Evolutionary conservation across 345 rosid species (phyloP), one percentile per base, ranked within the genome.

Genomic region (Cardamine chenopodiifolia): DNA sequence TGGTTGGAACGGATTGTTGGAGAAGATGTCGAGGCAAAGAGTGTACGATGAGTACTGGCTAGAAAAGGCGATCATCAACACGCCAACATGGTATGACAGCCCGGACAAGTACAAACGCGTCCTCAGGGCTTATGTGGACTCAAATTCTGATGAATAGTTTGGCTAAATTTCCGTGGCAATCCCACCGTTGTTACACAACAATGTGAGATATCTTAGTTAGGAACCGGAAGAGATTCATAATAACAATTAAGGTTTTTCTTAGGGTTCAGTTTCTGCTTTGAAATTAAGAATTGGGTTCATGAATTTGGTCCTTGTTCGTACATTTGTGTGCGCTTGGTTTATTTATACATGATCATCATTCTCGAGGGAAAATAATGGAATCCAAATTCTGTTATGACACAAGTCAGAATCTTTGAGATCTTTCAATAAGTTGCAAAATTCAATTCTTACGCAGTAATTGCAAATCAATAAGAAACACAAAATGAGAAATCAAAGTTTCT

Each of bases 41-140:
- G 84, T 73, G 22, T 58, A 72, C 3, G 90, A 88, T 55, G 72
- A 82, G 72, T 66, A 73, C 29, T 86, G 90, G 93, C 79, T 92
- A 72, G 91, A 87, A 67, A 89, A 75, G 82, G 87, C 78, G 12
- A 87, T 87, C 56, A 67, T 87, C 81, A 87, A 80, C 54, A 89
- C 90, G n/a, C 81, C 93, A 5, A 90, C 97, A 13, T 74, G 81
- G 83, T 90, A 78, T 47, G 93, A 92, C 72, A 77, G 84, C 74
- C 93, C 95, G 0, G 87, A 77, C 2, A 92, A 92, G 79, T 90
- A 86, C 70, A 77, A 66, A 68, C 71, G 60, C 45, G 17, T 80
- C n/a, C 64, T 77, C 5, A 72, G 37, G 22, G 75, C 89, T 34
- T 53, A 64, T 22, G 20, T 23, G 44, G 70, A 76, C 22, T 62